phyloP scores from a whole-genome alignment of 805 yeast species.

The Barnettozyma sp. region DNA sequence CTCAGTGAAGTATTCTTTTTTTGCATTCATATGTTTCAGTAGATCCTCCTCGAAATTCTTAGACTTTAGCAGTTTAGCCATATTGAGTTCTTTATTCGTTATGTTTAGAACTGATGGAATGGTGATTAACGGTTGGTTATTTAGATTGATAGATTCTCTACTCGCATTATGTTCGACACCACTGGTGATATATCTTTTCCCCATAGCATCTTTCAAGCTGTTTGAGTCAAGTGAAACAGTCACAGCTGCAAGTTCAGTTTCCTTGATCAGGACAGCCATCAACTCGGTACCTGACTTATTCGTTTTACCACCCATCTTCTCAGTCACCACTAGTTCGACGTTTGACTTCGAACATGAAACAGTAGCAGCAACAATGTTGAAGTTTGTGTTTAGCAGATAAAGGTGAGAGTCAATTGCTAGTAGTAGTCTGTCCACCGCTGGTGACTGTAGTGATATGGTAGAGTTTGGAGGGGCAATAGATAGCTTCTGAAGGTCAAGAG shows the following conservation, averaged over 20 bases:
- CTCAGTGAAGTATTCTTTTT: slow-evolving; percentile 51
- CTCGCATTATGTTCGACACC: no score
- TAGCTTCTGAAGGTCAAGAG: slow-evolving; percentile 7
- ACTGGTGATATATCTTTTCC: no score
- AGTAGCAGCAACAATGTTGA: slow-evolving; percentile 21
- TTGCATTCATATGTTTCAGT: slow-evolving; percentile 27
- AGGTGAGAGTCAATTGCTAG: slow-evolving; percentile 22
- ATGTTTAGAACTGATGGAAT: slow-evolving; percentile 26
- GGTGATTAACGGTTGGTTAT: slow-evolving; percentile 14
- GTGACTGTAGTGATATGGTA: slow-evolving; percentile 18
- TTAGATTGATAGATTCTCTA: no score
- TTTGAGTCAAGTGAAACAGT: slow-evolving; percentile 59
- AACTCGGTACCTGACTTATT: slow-evolving; percentile 10
- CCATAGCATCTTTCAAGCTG: slow-evolving; percentile 60
- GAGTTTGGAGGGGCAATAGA: slow-evolving; percentile 3
- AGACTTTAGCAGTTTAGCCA: slow-evolving; percentile 21
- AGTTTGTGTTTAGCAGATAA: slow-evolving; percentile 33
- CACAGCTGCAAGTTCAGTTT: slow-evolving; percentile 24
- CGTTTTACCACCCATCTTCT: slow-evolving; percentile 8
- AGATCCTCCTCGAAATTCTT: slow-evolving; percentile 28
- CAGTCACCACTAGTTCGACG: slow-evolving; percentile 13
- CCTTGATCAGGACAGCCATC: slow-evolving; percentile 18
- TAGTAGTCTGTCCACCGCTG: slow-evolving; percentile 23
- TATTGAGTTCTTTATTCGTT: slow-evolving; percentile 11
- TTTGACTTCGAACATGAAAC: slow-evolving; percentile 15